phyloP scores from a whole-genome alignment of 192 early-diverging fungal species.

The Coemansia sp. region DNA sequence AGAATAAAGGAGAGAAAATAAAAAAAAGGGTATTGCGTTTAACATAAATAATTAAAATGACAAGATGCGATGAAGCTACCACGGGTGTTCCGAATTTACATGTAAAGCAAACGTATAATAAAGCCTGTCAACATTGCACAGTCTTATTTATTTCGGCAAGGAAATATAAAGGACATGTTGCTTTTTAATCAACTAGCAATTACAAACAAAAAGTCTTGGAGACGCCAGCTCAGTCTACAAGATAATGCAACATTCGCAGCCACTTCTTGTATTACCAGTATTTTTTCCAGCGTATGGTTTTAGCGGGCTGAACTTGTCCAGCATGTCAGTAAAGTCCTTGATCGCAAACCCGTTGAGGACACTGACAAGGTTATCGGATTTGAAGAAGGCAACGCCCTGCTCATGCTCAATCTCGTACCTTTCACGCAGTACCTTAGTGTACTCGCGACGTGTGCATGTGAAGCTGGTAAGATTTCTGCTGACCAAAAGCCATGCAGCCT shows the following conservation, averaged over 20 bases:
- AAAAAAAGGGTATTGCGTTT: no score
- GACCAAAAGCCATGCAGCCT: slow-evolving; percentile 7
- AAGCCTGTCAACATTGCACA: no score
- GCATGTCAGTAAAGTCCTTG: background rate
- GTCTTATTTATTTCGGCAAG: no score
- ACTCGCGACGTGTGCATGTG: slow-evolving; percentile 1
- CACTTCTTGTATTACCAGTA: background rate
- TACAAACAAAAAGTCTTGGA: background rate
- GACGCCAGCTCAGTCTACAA: background rate
- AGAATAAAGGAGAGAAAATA: no score
- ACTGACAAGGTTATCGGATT: slow-evolving; percentile 7
- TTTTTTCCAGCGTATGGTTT: background rate
- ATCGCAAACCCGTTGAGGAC: slow-evolving; percentile 16
- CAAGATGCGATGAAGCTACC: no score
- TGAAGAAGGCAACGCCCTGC: slow-evolving; percentile 21
- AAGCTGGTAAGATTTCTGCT: background rate
- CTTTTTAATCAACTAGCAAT: background rate
- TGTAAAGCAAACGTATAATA: no score
- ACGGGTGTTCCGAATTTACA: no score
- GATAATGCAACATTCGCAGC: slow-evolving; percentile 9
- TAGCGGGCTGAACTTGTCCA: slow-evolving; percentile 9
- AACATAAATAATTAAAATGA: no score
- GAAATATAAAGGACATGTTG: background rate
- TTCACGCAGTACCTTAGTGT: background rate
- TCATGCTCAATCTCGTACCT: slow-evolving; percentile 1